A percentile compares a stretch with the other conserved stretches of the same genome.
These are phyloP conservation scores for Secale cereale DNA, from an alignment of 176 grass and related monocot genomes.

Conservation along the genomic window DNA sequence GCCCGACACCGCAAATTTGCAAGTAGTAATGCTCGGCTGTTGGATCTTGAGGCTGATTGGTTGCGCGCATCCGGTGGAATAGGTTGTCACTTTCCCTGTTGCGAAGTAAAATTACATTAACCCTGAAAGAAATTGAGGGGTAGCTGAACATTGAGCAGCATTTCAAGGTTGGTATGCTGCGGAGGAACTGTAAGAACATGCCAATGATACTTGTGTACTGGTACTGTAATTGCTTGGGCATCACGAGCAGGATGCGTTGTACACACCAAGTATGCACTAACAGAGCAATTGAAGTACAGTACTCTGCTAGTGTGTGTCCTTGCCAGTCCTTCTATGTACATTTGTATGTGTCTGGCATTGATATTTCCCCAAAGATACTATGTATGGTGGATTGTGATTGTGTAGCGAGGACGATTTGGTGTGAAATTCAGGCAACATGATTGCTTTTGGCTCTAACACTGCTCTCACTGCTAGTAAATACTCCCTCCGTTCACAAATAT, in stretches of 20 bases:
- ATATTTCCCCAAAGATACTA: background rate
- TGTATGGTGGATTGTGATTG: background rate
- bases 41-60: slow-evolving; percentile 23
- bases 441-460: background rate
- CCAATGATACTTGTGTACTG: background rate
- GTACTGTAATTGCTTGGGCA: background rate
- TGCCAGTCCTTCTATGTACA: background rate
- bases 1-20: slow-evolving; percentile 1
- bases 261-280: background rate
- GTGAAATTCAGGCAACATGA: background rate
- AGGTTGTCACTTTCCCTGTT: background rate
- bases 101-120: background rate
- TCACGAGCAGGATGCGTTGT: background rate
- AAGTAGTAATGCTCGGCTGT: background rate
- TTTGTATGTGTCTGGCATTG: background rate
- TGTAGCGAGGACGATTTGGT: background rate
- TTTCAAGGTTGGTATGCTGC: background rate
- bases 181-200: background rate
- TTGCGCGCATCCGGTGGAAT: background rate
- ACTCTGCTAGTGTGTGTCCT: background rate
- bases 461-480: background rate
- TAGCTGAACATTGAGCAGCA: background rate
- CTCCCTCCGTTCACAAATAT: no score
- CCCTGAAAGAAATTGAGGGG: background rate
- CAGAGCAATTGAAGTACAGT: background rate